phyloP scores from a whole-genome alignment of 208 protist genomes.

The Sergeia podlipaevii region DNA sequence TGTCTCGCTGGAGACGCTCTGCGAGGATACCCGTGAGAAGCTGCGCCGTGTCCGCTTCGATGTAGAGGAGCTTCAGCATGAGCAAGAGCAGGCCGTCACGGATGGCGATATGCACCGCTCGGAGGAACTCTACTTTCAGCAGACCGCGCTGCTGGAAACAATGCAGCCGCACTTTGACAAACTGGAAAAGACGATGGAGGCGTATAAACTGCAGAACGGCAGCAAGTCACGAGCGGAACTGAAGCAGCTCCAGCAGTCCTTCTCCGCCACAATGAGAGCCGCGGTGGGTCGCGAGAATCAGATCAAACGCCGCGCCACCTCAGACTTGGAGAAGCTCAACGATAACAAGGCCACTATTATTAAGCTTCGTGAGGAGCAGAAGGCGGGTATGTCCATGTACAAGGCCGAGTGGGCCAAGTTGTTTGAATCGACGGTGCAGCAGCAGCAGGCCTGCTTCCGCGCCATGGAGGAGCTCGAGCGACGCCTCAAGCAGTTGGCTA shows the following conservation, averaged over 20 bases:
- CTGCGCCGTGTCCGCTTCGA: constrained; percentile 71
- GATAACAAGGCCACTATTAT: constrained; percentile 23
- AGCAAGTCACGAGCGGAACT: constrained; percentile 24
- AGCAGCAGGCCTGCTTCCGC: constrained; percentile 53
- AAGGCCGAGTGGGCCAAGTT: constrained; percentile 35
- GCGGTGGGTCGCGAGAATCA: constrained; percentile 14
- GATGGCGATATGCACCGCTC: constrained; percentile 80
- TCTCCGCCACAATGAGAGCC: constrained; percentile 9
- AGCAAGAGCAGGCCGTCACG: constrained; percentile 66
- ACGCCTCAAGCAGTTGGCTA: constrained; percentile 37
- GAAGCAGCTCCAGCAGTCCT: constrained; percentile 16
- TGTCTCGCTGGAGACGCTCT: constrained; percentile 23
- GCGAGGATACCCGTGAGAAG: constrained; percentile 52
- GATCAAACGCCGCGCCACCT: constrained; percentile 10
- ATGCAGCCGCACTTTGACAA: constrained; percentile 54
- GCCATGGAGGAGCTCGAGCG: constrained; percentile 75
- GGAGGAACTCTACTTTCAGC: constrained; percentile 78
- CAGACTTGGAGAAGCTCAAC: constrained; percentile 38
- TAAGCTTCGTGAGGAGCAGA: constrained; percentile 25
- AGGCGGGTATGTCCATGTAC: constrained; percentile 28
- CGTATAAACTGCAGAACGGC: constrained; percentile 23
- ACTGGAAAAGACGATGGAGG: constrained; percentile 39
- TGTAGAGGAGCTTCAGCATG: constrained; percentile 63
- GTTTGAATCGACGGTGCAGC: constrained; percentile 53
- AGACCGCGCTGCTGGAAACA: constrained; percentile 59